A percentile compares a stretch with the other conserved stretches of the same genome.
Evolutionary conservation across 768 basidiomycete genomes (phyloP).

Genomic region (Tulasnella sp.): DNA sequence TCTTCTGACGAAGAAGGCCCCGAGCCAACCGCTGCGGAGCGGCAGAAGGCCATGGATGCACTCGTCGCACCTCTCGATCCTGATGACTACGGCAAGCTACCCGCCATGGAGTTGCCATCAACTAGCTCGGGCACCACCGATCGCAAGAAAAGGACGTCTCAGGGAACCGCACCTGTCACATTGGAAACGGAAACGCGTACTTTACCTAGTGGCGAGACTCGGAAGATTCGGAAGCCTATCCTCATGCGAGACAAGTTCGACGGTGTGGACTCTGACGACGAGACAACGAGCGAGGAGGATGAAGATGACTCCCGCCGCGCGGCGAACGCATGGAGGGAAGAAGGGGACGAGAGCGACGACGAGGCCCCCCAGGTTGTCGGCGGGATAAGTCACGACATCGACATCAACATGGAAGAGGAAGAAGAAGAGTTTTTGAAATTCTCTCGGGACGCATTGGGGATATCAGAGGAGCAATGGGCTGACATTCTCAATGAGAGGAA

Average conservation of each 20-base stretch:
- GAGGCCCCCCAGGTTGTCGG: slow-evolving; percentile 83
- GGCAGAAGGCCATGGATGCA: slow-evolving; percentile 66
- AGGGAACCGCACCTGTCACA: background rate
- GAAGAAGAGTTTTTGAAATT: slow-evolving; percentile 95
- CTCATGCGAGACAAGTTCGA: slow-evolving; percentile 82
- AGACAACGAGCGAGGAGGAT: slow-evolving; percentile 60
- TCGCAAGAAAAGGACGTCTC: slow-evolving; percentile 36
- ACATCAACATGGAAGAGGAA: slow-evolving; percentile 89
- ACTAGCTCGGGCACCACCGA: slow-evolving; percentile 47
- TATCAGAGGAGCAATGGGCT: slow-evolving; percentile 82
- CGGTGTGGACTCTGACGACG: slow-evolving; percentile 88
- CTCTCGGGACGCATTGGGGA: slow-evolving; percentile 85
- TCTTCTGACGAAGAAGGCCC: slow-evolving; percentile 46
- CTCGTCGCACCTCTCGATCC: slow-evolving; percentile 77
- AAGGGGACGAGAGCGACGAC: slow-evolving; percentile 50
- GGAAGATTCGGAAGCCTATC: slow-evolving; percentile 68
- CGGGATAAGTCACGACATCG: slow-evolving; percentile 49
- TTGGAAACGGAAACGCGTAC: background rate
- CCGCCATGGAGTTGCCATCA: slow-evolving; percentile 59
- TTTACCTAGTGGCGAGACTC: slow-evolving; percentile 34
- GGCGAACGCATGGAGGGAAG: slow-evolving; percentile 37
- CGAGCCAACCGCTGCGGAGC: slow-evolving; percentile 38
- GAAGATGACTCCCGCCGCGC: slow-evolving; percentile 30
- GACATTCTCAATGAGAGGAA: slow-evolving; percentile 78
- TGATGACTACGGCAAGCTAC: slow-evolving; percentile 87